phyloP scores from a whole-genome alignment of 2,329 filamentous ascomycete species.

The Coniochaeta sp. region DNA sequence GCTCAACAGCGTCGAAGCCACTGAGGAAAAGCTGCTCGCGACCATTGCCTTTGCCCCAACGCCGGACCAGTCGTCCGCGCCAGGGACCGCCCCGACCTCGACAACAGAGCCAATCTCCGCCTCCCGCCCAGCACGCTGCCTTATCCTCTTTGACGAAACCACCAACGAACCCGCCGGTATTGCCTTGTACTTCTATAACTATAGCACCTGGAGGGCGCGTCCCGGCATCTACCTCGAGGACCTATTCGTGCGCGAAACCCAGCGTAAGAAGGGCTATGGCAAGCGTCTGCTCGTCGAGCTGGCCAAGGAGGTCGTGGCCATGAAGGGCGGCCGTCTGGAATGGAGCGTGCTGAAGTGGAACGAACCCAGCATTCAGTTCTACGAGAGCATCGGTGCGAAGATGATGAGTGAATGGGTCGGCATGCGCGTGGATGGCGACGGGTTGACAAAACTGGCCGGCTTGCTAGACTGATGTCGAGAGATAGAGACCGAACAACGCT shows the following conservation, averaged over 20 bases:
- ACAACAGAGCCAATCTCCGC: slow-evolving; percentile 47
- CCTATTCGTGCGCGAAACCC: slow-evolving; percentile 67
- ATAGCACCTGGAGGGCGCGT: slow-evolving; percentile 83
- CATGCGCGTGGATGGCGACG: slow-evolving; percentile 66
- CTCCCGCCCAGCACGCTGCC: slow-evolving; percentile 63
- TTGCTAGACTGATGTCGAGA: slow-evolving; percentile 21
- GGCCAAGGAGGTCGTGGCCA: slow-evolving; percentile 69
- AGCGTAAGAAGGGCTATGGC: slow-evolving; percentile 73
- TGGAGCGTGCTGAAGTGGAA: slow-evolving; percentile 96
- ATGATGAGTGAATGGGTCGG: slow-evolving; percentile 66
- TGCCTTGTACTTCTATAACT: slow-evolving; percentile 93
- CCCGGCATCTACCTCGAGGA: slow-evolving; percentile 92
- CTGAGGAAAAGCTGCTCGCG: slow-evolving; percentile 59
- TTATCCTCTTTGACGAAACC: slow-evolving; percentile 52
- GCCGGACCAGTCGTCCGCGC: slow-evolving; percentile 27
- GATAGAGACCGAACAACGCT: not conserved
- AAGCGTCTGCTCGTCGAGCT: slow-evolving; percentile 66
- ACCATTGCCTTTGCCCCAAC: slow-evolving; percentile 73
- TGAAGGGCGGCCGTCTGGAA: slow-evolving; percentile 70
- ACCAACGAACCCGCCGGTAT: slow-evolving; percentile 56
- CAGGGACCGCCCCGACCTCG: slow-evolving; percentile 21
- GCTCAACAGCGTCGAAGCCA: slow-evolving; percentile 67
- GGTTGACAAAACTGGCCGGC: slow-evolving; percentile 51
- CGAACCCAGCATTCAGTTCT: slow-evolving; percentile 81
- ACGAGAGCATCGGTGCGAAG: slow-evolving; percentile 62